Conservation (phyloP, 768 basidiomycete genomes). For the Rhizopogon vinicolor region DNA sequence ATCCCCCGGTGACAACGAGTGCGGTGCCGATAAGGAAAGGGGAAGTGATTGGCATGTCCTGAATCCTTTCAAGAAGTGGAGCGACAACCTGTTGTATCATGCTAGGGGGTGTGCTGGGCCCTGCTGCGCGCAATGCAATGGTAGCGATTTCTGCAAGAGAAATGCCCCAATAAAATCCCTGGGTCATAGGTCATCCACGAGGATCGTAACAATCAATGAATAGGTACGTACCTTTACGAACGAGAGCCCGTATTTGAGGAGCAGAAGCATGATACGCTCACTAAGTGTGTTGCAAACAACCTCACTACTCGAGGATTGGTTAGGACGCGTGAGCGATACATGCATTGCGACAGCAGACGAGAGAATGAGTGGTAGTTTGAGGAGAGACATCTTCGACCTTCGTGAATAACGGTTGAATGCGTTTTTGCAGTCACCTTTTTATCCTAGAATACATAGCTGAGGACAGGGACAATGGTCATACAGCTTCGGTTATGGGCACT, state of each 20-base stretch:
- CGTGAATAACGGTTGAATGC: background rate
- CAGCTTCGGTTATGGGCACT: no score
- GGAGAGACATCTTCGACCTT: slow-evolving; percentile 19
- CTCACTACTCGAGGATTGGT: slow-evolving; percentile 32
- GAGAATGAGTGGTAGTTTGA: slow-evolving; percentile 39
- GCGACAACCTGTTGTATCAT: background rate
- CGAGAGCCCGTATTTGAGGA: no score
- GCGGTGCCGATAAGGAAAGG: slow-evolving; percentile 11
- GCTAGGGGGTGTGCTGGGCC: background rate
- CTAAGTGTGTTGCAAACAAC: slow-evolving; percentile 12
- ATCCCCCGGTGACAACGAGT: slow-evolving; percentile 12
- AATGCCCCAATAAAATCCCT: background rate
- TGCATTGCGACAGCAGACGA: slow-evolving; percentile 38
- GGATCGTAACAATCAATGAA: background rate
- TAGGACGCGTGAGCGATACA: slow-evolving; percentile 38
- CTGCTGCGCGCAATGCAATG: background rate
- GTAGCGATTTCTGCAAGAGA: background rate
- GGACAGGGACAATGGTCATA: no score
- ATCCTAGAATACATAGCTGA: background rate
- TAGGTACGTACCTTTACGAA: background rate
- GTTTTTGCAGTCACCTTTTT: background rate
- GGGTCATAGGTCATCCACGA: background rate
- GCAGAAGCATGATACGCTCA: background rate
- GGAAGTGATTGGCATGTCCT: slow-evolving; percentile 2
- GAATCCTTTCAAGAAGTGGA: background rate